Evolutionary conservation across 352 stramenopile species (phyloP), one percentile per base, ranked within the genome.

Genomic region (Phytophthora citricola): DNA sequence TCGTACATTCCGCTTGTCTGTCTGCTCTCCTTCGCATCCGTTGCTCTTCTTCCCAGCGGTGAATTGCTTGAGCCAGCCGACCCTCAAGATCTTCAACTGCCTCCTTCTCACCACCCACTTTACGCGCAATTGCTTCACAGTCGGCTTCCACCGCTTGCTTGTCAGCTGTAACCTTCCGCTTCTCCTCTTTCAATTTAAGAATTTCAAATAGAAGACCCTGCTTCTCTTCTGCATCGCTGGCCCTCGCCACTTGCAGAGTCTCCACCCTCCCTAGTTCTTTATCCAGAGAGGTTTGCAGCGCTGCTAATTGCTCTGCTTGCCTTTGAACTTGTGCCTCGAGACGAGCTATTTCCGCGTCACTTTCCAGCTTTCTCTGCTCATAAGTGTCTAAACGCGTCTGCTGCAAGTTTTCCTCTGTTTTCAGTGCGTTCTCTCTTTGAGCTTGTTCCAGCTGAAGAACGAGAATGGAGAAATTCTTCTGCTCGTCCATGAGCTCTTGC

Each of bases 381-480:
- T 50, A 32, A 4, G 38, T 47, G 29, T 46, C 12, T 15, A 71
- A 5, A 24, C 53, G 38, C 14, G 6, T 8, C 22, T 36, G 44
- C 0, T 63, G 43, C 17, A 64, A 20, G 9, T 52, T 67, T n/a
- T 60, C 40, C 27, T 53, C 36, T 2, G 12, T 47, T 36, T 58
- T 46, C 12, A 38, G 40, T 4, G 36, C 39, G 6, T 44, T 58
- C 2, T 85, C 71, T 10, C 70, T 63, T 39, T 85, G 63, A 2
- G 66, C 29, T 63, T 79, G 71, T 39, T 92, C 83, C 12, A 92
- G 70, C 41, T 92, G 83, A 32, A 71, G 63, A 20, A 89, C 83
- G 10, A 93, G 57, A 9, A 92, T 61, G 4, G 78, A 72, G 46
- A 91, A 93, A 55, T 90, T 91, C 22, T 63, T 78, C 41, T 93